Evolutionary conservation across 352 stramenopile species (phyloP).

Genomic region (Pythium vanterpoolii): DNA sequence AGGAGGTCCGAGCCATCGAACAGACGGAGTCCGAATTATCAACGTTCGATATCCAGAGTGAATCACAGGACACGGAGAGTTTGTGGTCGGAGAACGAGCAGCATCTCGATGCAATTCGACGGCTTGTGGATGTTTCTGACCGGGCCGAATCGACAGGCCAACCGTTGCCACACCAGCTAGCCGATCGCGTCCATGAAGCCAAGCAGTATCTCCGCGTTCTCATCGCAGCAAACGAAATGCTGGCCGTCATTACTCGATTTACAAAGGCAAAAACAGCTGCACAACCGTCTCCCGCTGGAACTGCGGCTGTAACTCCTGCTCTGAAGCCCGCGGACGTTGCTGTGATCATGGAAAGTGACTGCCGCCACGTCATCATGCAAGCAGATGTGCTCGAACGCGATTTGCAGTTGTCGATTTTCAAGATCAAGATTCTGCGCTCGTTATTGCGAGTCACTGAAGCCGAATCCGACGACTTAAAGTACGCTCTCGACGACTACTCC

Average conservation of each 20-base stretch:
- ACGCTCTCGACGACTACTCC: conserved; percentile 21
- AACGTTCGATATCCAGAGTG: conserved; percentile 19
- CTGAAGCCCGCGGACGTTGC: conserved; percentile 11
- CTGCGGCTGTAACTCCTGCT: background rate
- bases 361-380: conserved; percentile 19
- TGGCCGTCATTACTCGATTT: conserved; percentile 22
- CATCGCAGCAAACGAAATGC: conserved; percentile 23
- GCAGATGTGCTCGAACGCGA: conserved; percentile 17
- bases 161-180: conserved; percentile 8
- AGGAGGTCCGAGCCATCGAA: conserved; percentile 4
- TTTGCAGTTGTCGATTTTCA: conserved; percentile 19
- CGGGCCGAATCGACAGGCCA: conserved; percentile 15
- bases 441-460: conserved; percentile 16
- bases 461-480: conserved; percentile 13
- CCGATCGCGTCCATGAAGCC: background rate
- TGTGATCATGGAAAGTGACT: conserved; percentile 25
- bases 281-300: background rate
- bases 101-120: conserved; percentile 13
- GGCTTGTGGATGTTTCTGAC: conserved; percentile 15
- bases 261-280: conserved; percentile 17
- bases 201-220: conserved; percentile 24
- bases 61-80: conserved; percentile 8
- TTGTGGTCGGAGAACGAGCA: conserved; percentile 21
- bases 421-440: conserved; percentile 24
- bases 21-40: conserved; percentile 3